A percentile compares a stretch with the other conserved stretches of the same genome.
Evolutionary conservation across 2,329 filamentous ascomycete species (phyloP).

Genomic region (Colletotrichum tropicicola): DNA sequence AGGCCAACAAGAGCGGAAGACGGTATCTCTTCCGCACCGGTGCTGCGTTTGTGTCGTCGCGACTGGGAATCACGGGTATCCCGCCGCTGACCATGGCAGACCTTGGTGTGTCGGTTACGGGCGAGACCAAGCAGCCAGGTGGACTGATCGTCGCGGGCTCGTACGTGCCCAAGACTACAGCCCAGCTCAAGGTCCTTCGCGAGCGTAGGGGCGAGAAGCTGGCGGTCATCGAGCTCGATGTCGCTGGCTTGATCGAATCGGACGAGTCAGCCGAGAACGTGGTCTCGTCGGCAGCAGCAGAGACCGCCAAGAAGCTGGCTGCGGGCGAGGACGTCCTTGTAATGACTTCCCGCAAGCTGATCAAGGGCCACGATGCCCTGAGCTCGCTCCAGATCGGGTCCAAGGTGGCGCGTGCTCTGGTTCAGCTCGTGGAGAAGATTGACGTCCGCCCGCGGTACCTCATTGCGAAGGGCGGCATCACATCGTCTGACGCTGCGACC

Average conservation of each 20-base stretch:
- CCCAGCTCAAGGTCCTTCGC: constrained; percentile 35
- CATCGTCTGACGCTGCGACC: constrained; percentile 65
- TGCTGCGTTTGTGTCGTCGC: constrained; percentile 53
- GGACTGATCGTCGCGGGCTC: constrained; percentile 65
- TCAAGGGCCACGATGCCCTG: constrained; percentile 52
- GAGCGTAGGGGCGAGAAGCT: constrained; percentile 31
- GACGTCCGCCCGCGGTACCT: constrained; percentile 61
- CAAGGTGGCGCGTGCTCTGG: constrained; percentile 59
- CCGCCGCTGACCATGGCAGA: constrained; percentile 57
- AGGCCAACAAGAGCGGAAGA: constrained; percentile 41
- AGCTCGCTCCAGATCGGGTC: constrained; percentile 64
- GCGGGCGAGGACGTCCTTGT: constrained; percentile 62
- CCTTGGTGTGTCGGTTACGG: constrained; percentile 43
- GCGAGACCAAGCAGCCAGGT: constrained; percentile 39
- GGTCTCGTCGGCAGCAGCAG: constrained; percentile 18
- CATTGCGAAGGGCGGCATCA: constrained; percentile 69
- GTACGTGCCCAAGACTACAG: constrained; percentile 68
- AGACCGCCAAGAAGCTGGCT: constrained; percentile 41
- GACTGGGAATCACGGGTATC: constrained; percentile 61
- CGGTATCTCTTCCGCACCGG: constrained; percentile 50
- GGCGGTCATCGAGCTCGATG: constrained; percentile 31
- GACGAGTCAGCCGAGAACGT: constrained; percentile 8
- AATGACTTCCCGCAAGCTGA: constrained; percentile 66
- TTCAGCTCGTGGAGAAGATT: constrained; percentile 56
- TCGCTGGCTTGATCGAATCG: constrained; percentile 24